These are phyloP conservation scores for Trichoderma erinaceum DNA, from an alignment of 495 filamentous ascomycete genomes.

Conservation along the genomic window DNA sequence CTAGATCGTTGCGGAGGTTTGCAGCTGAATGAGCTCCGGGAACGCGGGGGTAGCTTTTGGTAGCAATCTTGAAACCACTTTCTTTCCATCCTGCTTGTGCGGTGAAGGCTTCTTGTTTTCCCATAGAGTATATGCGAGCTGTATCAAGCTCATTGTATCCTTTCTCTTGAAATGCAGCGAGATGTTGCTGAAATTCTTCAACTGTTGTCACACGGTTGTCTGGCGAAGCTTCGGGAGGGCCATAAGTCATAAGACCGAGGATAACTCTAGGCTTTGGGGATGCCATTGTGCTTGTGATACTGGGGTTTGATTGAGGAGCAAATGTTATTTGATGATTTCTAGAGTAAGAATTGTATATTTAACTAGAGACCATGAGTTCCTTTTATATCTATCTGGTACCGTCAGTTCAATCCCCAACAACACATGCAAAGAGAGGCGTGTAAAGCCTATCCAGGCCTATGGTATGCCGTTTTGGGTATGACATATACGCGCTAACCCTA, in stretches of 20 bases:
- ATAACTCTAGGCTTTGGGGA: constrained; percentile 37
- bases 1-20: constrained; percentile 33
- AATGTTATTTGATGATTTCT: background rate
- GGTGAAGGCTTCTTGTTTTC: constrained; percentile 71
- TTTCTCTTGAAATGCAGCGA: constrained; percentile 56
- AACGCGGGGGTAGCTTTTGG: constrained; percentile 48
- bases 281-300: constrained; percentile 8
- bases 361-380: background rate
- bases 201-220: constrained; percentile 54
- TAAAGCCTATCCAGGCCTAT: background rate
- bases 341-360: background rate
- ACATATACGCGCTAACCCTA: background rate
- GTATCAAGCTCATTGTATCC: constrained; percentile 68
- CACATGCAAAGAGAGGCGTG: background rate
- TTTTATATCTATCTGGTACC: background rate
- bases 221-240: constrained; percentile 25
- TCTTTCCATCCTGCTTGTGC: constrained; percentile 67
- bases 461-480: background rate
- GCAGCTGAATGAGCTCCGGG: constrained; percentile 29
- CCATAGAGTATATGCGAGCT: constrained; percentile 61
- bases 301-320: background rate
- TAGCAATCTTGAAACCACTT: constrained; percentile 65
- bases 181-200: constrained; percentile 54
- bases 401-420: background rate
- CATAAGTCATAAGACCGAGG: constrained; percentile 48